phyloP scores from a whole-genome alignment of 345 rosid species.

The Barbarea vulgaris region DNA sequence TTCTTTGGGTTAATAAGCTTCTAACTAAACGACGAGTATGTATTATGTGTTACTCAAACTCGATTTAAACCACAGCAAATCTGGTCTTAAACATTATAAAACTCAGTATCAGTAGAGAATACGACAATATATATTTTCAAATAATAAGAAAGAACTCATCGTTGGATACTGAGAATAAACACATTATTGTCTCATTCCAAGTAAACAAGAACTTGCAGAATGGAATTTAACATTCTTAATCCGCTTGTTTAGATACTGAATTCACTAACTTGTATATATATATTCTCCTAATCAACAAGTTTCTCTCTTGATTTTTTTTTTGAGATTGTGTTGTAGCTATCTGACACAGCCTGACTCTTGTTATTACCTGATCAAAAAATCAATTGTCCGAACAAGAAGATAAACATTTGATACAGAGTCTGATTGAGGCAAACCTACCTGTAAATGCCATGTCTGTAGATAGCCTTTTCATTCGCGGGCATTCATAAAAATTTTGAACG shows the following conservation, averaged over 20 bases:
- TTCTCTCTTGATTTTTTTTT: neutral
- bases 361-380: neutral
- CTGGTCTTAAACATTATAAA: neutral
- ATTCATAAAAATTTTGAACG: neutral
- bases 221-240: too few species aligned
- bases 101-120: too few species aligned
- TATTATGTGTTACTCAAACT: neutral
- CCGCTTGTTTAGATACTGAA: too few species aligned
- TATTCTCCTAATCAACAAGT: neutral
- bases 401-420: conserved; percentile 10
- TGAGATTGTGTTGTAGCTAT: neutral
- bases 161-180: too few species aligned
- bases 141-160: too few species aligned
- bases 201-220: too few species aligned
- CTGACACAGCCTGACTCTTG: neutral
- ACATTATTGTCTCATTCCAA: too few species aligned
- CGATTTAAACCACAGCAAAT: neutral
- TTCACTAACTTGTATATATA: neutral
- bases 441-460: neutral
- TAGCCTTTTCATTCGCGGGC: neutral
- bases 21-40: neutral
- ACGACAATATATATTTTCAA: too few species aligned
- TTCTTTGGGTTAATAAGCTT: neutral
- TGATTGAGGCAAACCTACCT: neutral
- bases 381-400: conserved; percentile 1